Percentiles rank a stretch among this genome's conserved stretches.
These are phyloP conservation scores for Xylaria sp. DNA, from an alignment of 495 filamentous ascomycete species.

Conservation along the genomic window DNA sequence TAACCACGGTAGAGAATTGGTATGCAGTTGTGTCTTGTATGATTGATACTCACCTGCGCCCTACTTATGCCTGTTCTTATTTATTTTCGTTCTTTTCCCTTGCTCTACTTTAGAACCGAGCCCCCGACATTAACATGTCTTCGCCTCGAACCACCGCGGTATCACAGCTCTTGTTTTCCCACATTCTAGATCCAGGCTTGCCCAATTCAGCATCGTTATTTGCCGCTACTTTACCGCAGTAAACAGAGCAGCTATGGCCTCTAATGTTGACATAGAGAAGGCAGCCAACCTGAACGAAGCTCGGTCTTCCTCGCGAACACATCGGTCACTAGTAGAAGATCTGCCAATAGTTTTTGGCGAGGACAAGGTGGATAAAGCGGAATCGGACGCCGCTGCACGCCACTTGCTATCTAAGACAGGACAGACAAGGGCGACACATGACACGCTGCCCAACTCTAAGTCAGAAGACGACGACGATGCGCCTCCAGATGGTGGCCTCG, in stretches of 20 bases:
- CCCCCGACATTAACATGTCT: neutral
- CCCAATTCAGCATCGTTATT: neutral
- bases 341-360: neutral
- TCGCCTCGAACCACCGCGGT: neutral
- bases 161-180: neutral
- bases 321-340: neutral
- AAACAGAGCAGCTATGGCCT: neutral
- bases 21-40: neutral
- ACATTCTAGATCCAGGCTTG: neutral
- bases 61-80: neutral
- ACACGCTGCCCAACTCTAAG: neutral
- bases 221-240: neutral
- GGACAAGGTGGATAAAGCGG: neutral
- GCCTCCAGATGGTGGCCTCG: conserved; percentile 46
- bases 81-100: neutral
- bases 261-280: neutral
- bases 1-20: neutral
- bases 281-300: neutral
- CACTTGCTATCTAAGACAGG: neutral
- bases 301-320: neutral
- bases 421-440: neutral
- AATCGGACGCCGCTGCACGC: neutral
- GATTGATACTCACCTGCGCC: neutral
- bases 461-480: conserved; percentile 26
- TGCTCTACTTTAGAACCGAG: neutral